These are phyloP conservation scores for Macroventuria anomochaeta DNA, from an alignment of 2,329 filamentous ascomycete genomes.

Conservation along the genomic window DNA sequence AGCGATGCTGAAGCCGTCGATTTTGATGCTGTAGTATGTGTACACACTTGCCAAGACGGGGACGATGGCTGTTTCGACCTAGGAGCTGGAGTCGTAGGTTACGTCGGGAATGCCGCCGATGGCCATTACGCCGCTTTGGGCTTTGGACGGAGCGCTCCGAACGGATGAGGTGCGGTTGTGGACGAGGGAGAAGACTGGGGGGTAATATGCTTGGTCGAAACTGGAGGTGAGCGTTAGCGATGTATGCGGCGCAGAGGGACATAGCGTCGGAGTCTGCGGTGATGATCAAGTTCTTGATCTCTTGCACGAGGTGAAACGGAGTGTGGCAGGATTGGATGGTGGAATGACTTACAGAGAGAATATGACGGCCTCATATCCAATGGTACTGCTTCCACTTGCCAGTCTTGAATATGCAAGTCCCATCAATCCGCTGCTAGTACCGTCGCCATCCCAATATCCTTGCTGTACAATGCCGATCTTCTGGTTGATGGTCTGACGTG, in stretches of 20 bases:
- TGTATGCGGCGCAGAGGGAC: background rate
- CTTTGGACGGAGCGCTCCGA: conserved; percentile 7
- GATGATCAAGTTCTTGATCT: too few species aligned
- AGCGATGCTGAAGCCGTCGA: conserved; percentile 34
- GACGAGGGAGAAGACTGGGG: conserved; percentile 35
- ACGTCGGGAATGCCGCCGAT: conserved; percentile 39
- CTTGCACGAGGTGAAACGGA: too few species aligned
- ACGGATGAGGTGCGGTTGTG: conserved; percentile 25
- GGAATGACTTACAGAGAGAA: conserved; percentile 35
- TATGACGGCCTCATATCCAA: conserved; percentile 34
- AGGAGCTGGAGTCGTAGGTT: conserved; percentile 20
- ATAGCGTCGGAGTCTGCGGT: too few species aligned
- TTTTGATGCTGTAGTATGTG: conserved; percentile 34
- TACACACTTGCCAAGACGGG: conserved; percentile 22
- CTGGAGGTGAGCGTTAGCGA: background rate
- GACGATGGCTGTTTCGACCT: conserved; percentile 26
- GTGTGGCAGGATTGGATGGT: too few species aligned
- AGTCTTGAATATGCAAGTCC: conserved; percentile 35
- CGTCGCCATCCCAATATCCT: conserved; percentile 41
- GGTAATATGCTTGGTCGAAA: conserved; percentile 17
- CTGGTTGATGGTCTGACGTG: conserved; percentile 25
- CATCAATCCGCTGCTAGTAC: conserved; percentile 37
- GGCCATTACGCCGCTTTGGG: conserved; percentile 36
- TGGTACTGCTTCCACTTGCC: conserved; percentile 16
- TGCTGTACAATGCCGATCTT: conserved; percentile 37